Conservation (phyloP, 2,329 filamentous ascomycete species). For the Neopestalotiopsis clavispora region DNA sequence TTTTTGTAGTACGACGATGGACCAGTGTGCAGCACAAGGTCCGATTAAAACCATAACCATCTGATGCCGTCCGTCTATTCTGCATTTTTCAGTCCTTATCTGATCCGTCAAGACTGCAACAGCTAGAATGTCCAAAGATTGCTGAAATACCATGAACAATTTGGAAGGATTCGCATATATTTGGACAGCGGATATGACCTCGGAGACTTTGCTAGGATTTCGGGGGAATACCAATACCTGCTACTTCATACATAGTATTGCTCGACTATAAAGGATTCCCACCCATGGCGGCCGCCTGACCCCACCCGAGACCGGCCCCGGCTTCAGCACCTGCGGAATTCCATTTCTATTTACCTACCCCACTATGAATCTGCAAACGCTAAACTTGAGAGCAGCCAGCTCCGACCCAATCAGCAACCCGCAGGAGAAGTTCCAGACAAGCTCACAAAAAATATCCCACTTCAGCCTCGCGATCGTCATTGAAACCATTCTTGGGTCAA, state of each 20-base stretch:
- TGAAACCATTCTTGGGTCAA: neutral
- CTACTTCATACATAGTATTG: neutral
- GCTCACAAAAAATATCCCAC: constrained; percentile 30
- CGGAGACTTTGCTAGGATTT: neutral
- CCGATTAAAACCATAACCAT: too few relatives aligned
- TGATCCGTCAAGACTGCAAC: too few relatives aligned
- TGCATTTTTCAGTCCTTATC: too few relatives aligned
- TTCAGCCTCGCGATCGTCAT: constrained; percentile 22
- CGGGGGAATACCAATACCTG: neutral
- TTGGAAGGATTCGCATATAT: neutral
- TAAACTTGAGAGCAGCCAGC: neutral
- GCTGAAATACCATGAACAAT: too few relatives aligned
- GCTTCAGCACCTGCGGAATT: neutral
- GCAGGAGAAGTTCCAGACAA: constrained; percentile 23
- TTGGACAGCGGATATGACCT: neutral
- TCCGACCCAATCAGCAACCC: constrained; percentile 13
- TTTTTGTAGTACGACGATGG: too few relatives aligned
- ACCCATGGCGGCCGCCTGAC: neutral
- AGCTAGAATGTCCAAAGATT: too few relatives aligned
- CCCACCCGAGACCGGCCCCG: neutral
- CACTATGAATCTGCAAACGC: constrained; percentile 2
- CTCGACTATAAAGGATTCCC: too few relatives aligned
- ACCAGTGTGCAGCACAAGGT: too few relatives aligned
- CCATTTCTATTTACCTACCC: neutral
- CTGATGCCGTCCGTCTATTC: too few relatives aligned